phyloP scores from a whole-genome alignment of 345 rosid genomes.

The Eucalyptus grandis region DNA sequence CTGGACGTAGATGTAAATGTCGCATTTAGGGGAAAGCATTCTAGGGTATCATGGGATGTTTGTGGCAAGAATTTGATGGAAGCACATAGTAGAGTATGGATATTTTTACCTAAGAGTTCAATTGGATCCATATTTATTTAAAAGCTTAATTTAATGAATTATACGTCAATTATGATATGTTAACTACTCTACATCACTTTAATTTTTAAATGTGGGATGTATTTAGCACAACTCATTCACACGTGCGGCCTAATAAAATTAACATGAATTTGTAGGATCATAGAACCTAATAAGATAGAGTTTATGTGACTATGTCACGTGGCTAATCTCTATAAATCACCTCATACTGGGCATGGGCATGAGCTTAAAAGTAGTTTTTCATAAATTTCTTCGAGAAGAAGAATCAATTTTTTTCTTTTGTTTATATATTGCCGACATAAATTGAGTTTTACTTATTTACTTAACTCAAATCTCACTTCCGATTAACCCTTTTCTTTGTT shows the following conservation, averaged over 20 bases:
- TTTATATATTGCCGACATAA: too few species aligned
- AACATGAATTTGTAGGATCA: neutral
- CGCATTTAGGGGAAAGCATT: neutral
- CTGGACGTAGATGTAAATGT: too few species aligned
- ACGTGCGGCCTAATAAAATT: fast-evolving
- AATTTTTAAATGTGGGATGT: too few species aligned
- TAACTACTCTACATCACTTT: fast-evolving
- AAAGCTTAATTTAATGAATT: fast-evolving
- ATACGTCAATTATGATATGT: fast-evolving
- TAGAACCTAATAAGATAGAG: neutral
- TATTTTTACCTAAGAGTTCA: too few species aligned
- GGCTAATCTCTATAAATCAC: neutral
- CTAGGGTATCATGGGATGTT: neutral
- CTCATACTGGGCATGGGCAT: fast-evolving
- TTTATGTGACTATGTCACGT: fast-evolving
- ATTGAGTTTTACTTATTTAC: neutral
- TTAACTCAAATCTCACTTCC: neutral
- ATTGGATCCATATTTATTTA: too few species aligned
- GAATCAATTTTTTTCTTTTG: neutral
- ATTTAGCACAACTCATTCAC: fast-evolving
- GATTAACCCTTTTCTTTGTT: neutral
- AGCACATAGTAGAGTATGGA: too few species aligned
- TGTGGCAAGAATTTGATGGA: neutral
- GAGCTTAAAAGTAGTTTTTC: neutral
- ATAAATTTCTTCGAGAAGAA: neutral